A percentile compares a stretch with the other conserved stretches of the same genome.
These are phyloP conservation scores for Rubia tinctorum DNA, from an alignment of 305 asterid genomes.

Conservation along the genomic window DNA sequence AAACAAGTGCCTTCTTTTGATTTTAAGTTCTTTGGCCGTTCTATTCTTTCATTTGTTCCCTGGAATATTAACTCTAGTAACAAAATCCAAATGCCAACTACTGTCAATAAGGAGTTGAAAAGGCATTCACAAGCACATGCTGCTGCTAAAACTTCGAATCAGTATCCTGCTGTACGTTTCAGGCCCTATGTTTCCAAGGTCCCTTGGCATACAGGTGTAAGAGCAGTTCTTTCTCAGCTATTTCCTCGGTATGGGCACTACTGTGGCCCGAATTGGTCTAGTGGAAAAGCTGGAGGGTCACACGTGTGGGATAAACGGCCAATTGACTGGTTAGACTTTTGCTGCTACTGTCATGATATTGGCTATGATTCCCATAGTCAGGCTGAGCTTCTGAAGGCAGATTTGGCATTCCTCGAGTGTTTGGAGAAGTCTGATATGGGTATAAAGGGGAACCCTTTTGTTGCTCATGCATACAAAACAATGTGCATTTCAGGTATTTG, in stretches of 20 bases:
- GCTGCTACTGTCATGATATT: conserved; percentile 97
- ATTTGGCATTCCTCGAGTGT: conserved; percentile 89
- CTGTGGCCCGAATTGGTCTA: conserved; percentile 99
- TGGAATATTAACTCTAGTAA: conserved; percentile 56
- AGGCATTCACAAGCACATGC: conserved; percentile 38
- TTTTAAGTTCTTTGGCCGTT: conserved; percentile 52
- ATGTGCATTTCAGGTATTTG: conserved; percentile 88
- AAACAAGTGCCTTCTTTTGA: conserved; percentile 33
- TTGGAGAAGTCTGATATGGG: conserved; percentile 79
- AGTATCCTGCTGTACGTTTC: conserved; percentile 55
- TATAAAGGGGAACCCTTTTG: conserved; percentile 64
- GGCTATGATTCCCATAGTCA: conserved; percentile 88
- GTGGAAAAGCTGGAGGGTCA: conserved; percentile 87
- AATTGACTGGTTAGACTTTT: conserved; percentile 92
- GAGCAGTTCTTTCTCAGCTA: conserved; percentile 81
- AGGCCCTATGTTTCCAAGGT: conserved; percentile 92
- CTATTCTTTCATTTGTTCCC: conserved; percentile 49
- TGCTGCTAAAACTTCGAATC: conserved; percentile 29
- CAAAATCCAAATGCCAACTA: conserved; percentile 60
- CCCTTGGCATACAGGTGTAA: conserved; percentile 95
- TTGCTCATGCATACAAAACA: conserved; percentile 64
- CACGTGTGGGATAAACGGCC: conserved; percentile 93
- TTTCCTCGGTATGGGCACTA: conserved; percentile 94
- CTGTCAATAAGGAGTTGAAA: conserved; percentile 67
- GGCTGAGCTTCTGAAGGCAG: conserved; percentile 93